phyloP scores from a whole-genome alignment of 371 early-diverging fungal genomes.

The Mortierella sp. region DNA sequence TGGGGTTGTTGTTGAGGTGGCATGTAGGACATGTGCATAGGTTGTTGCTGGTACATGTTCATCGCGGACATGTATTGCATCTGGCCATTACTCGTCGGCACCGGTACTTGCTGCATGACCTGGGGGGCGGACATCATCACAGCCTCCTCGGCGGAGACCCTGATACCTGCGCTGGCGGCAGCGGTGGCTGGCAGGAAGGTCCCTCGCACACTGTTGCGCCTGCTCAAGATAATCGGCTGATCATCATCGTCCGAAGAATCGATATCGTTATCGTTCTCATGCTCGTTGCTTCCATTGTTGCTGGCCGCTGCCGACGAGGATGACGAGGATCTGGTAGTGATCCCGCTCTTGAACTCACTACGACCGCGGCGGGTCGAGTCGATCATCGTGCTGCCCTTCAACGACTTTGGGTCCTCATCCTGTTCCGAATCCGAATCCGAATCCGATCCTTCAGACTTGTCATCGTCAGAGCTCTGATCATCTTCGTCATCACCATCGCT shows the following conservation, averaged over 20 bases:
- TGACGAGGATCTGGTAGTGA: not conserved
- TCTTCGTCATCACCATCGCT: slow-evolving; percentile 8
- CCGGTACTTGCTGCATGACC: not conserved
- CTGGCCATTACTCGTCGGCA: not conserved
- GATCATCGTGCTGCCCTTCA: not conserved
- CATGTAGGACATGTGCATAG: slow-evolving; percentile 4
- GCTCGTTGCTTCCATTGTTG: not conserved
- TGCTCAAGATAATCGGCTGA: slow-evolving; percentile 33
- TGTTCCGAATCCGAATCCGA: not conserved
- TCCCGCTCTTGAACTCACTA: not conserved
- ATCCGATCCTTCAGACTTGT: not conserved
- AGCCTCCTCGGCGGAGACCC: slow-evolving; percentile 14
- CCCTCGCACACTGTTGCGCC: slow-evolving; percentile 15
- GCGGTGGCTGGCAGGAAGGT: not conserved
- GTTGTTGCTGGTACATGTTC: not conserved
- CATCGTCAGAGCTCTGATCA: not conserved
- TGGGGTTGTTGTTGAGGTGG: not conserved
- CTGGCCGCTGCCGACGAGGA: not conserved
- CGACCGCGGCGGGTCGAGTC: slow-evolving; percentile 11
- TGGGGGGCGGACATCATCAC: not conserved
- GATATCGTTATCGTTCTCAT: not conserved
- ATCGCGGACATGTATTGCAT: not conserved
- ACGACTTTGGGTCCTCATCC: slow-evolving; percentile 10
- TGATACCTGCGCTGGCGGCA: not conserved
- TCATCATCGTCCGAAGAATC: slow-evolving; percentile 39